Evolutionary conservation across 2,329 filamentous ascomycete species (phyloP), one percentile per base, ranked within the genome.

Genomic region (Calonectria henricotiae): DNA sequence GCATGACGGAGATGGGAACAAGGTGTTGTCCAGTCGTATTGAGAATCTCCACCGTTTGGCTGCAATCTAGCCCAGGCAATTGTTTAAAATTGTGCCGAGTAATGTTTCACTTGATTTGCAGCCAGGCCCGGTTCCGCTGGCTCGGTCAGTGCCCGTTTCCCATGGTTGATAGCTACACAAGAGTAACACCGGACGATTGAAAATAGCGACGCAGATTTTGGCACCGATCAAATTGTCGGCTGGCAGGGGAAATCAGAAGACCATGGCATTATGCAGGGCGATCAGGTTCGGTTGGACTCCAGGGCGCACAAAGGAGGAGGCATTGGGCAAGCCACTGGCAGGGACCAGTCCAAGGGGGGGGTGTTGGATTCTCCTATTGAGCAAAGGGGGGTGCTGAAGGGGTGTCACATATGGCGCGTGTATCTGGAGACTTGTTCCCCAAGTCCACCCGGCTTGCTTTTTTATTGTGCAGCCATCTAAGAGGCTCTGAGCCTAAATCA

Each of bases 101-200:
- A 43, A 61, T 68, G 60, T 63, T 63, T 58, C 58, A 68, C 65
- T 37, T 25, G 39, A 43, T 46, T 20, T 49, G 13, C 46, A 54
- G 37, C 23, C 61, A 49, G n/a, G 61, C 30, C 27, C 37, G 35
- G 46, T 39, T 69, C 67, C 62, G 55, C 67, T 58, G 32, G 41
- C 44, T 69, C 67, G 67, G 67, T 62, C 67, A 62, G 65, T 69
- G 32, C 55, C 67, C 67, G 62, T 55, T 58, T 32, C 13, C 20
- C 30, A 41, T 17, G 32, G 62, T 65, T 27, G 25, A 65, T 35
- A 54, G 25, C 41, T 43, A 58, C 46, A 47, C 44, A 17, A 32
- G 62, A 51, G 41, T 41, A 41, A 46, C 61, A 25, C 35, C 51
- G 49, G 30, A 55, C 13, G 46, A 46, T 44, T 39, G 47, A 55